Conservation (phyloP, 1,139 yeast genomes). For the Debaryomycetaceae sp. region DNA sequence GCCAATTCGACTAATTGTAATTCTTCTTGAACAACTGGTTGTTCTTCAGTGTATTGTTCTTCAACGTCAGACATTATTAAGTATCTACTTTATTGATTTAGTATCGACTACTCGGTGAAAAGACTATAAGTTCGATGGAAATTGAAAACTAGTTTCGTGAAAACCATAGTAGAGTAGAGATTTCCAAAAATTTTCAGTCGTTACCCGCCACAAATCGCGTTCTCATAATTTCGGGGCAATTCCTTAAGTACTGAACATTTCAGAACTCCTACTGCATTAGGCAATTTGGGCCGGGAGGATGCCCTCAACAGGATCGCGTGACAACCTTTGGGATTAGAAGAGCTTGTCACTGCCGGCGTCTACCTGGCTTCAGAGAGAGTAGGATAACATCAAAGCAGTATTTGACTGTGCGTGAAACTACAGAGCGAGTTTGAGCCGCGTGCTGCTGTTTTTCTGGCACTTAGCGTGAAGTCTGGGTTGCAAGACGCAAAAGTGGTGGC, state of each 20-base stretch:
- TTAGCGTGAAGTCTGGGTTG: too few relatives aligned
- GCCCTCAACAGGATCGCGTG: slow-evolving; percentile 11
- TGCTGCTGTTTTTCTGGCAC: too few relatives aligned
- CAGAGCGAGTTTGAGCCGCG: too few relatives aligned
- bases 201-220: slow-evolving; percentile 10
- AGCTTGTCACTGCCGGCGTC: too few relatives aligned
- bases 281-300: slow-evolving; percentile 1
- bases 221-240: slow-evolving; percentile 6
- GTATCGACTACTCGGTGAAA: neutral
- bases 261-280: slow-evolving; percentile 9
- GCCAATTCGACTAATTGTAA: slow-evolving; percentile 82
- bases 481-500: too few relatives aligned
- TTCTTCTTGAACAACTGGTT: slow-evolving; percentile 66
- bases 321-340: too few relatives aligned
- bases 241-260: slow-evolving; percentile 8
- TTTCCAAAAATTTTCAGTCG: slow-evolving; percentile 9
- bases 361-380: too few relatives aligned
- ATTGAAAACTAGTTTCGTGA: slow-evolving; percentile 3
- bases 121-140: neutral
- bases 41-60: slow-evolving; percentile 39
- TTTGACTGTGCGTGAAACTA: too few relatives aligned
- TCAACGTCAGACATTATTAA: slow-evolving; percentile 51
- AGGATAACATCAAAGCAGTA: too few relatives aligned
- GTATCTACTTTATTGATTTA: slow-evolving; percentile 2
- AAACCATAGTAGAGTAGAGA: slow-evolving; percentile 3